These are phyloP conservation scores for Penicillium antarcticum DNA, from an alignment of 495 filamentous ascomycete species.

Conservation along the genomic window DNA sequence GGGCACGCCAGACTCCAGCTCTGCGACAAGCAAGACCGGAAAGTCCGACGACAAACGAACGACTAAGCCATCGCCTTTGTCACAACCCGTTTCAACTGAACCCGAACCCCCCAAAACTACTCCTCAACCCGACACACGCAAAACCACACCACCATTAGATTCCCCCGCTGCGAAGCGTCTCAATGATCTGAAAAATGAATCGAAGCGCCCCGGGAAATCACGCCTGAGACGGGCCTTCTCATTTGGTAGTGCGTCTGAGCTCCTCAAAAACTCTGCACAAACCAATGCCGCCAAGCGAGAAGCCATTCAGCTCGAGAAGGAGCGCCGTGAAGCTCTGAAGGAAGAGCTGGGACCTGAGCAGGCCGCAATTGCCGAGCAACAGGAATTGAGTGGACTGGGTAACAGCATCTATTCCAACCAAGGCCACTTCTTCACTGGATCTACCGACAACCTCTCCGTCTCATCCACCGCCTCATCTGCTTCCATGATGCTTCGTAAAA, in stretches of 20 bases:
- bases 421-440: constrained; percentile 79
- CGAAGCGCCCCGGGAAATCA: constrained; percentile 75
- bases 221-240: constrained; percentile 90
- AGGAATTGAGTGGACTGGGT: constrained; percentile 88
- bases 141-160: constrained; percentile 27
- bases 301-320: constrained; percentile 55
- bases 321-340: constrained; percentile 67
- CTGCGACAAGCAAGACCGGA: constrained; percentile 9
- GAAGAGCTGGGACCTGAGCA: constrained; percentile 80
- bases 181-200: constrained; percentile 72
- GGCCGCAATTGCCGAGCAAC: constrained; percentile 82
- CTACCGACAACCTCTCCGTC: constrained; percentile 94
- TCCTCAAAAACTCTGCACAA: constrained; percentile 71
- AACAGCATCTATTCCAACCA: constrained; percentile 92
- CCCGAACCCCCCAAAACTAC: constrained; percentile 28
- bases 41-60: constrained; percentile 55
- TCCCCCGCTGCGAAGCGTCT: constrained; percentile 80
- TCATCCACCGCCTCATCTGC: constrained; percentile 97
- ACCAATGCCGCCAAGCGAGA: constrained; percentile 54
- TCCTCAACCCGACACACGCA: constrained; percentile 11
- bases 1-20: constrained; percentile 10
- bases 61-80: constrained; percentile 80
- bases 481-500: constrained; percentile 98
- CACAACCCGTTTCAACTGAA: constrained; percentile 69
- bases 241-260: constrained; percentile 92